These are phyloP conservation scores for Plasmodium cynomolgi DNA, from an alignment of 169 alveolate genomes.

Conservation along the genomic window DNA sequence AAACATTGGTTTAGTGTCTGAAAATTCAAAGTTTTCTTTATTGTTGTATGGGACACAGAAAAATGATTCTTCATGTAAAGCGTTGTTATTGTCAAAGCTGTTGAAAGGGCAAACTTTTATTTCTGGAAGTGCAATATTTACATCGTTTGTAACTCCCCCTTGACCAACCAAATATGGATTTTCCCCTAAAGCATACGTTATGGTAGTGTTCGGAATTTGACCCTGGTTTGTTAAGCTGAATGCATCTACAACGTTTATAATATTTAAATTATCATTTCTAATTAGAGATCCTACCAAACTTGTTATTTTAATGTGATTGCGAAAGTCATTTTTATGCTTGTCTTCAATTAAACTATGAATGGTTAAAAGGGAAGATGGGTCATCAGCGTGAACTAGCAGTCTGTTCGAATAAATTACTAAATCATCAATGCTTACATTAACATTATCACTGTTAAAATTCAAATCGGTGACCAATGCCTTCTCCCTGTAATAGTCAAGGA, in stretches of 20 bases:
- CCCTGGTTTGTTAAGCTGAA: conserved; percentile 24
- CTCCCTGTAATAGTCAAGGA: conserved; percentile 60
- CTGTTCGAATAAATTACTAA: conserved; percentile 55
- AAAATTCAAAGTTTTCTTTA: conserved; percentile 56
- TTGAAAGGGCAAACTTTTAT: conserved; percentile 40
- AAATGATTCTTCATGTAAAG: conserved; percentile 24
- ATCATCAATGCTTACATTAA: conserved; percentile 9
- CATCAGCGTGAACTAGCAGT: conserved; percentile 41
- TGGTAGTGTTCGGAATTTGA: conserved; percentile 49
- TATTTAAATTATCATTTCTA: conserved; percentile 42
- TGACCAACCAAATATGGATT: conserved; percentile 61
- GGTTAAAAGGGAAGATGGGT: conserved; percentile 34
- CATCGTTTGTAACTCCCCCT: conserved; percentile 30
- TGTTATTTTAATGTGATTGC: conserved; percentile 73
- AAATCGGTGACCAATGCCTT: conserved; percentile 37
- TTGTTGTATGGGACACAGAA: conserved; percentile 57
- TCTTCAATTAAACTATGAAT: conserved; percentile 51
- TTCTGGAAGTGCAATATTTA: conserved; percentile 67
- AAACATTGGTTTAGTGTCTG: conserved; percentile 50
- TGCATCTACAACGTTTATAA: conserved; percentile 59
- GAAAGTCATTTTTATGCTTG: conserved; percentile 54
- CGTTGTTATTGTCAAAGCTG: conserved; percentile 12
- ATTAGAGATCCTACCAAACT: conserved; percentile 70
- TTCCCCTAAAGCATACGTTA: conserved; percentile 53
- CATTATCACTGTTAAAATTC: conserved; percentile 27